Evolutionary conservation across 495 filamentous ascomycete genomes (phyloP), one percentile per base, ranked within the genome.

Genomic region (Hypoxylon crocopeplum): DNA sequence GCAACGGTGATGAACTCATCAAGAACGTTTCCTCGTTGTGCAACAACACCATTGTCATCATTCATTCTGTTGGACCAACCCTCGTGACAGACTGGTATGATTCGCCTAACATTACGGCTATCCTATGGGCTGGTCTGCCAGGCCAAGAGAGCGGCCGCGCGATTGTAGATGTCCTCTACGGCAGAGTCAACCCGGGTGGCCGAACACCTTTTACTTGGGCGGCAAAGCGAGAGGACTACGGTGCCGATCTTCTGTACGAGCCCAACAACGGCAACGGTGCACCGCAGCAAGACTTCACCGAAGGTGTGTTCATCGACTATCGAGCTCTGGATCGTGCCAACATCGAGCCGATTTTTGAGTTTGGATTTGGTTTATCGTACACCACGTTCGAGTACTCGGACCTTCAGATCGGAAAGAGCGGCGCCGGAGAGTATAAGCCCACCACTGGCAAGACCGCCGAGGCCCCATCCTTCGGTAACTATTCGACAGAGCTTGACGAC

Each of bases 241-340:
- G 92, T 27, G 77, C 82, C 17, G 83, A 92, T 56, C 67, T 97
- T 6, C 72, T 96, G 27, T 92, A 91, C 62, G 70, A 83, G 55
- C 82, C 88, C 20, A 93, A 93, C 73, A 87, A 89, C 44, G 88
- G 85, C 40, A 67, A 79, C 13, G 79, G 60, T 17, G 81, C 87
- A 16, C 92, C 92, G 3, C 94, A 98, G 72, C 74, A 86, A 21
- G 79, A 93, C 71, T 97, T 93, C 72, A 79, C 79, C 19, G 93
- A 97, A 64, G 93, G 93, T 29, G 80, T 88, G 21, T 94, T 96
- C 75, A 95, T 97, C 72, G 94, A 98, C 74, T 98, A 98, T 74
- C 90, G 94, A 48, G 77, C 85, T 51, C 90, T 98, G 40, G 94
- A 98, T 78, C 87, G 86, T 72, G 76, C 79, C 22, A 77, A 85